These are phyloP conservation scores for Xylariales sp. DNA, from an alignment of 2,329 filamentous ascomycete species.

Conservation along the genomic window DNA sequence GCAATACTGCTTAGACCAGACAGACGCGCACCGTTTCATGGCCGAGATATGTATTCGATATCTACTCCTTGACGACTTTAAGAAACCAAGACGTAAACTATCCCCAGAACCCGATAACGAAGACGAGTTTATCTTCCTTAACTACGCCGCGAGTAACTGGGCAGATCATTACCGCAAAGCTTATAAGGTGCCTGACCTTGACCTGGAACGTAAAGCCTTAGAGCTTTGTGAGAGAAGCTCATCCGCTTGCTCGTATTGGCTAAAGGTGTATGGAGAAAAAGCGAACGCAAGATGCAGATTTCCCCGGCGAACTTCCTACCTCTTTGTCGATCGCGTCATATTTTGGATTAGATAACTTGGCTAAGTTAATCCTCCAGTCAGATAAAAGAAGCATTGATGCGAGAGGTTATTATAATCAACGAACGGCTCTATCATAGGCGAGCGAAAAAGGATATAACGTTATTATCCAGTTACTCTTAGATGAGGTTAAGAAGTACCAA, in stretches of 20 bases:
- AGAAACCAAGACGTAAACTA: neutral
- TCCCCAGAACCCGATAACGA: neutral
- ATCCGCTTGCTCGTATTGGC: slow-evolving; percentile 3
- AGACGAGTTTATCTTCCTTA: slow-evolving; percentile 1
- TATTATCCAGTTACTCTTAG: slow-evolving; percentile 7
- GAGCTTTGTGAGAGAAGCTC: slow-evolving; percentile 8
- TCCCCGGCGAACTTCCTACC: slow-evolving; percentile 4
- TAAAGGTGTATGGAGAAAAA: slow-evolving; percentile 6
- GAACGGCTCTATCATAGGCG: slow-evolving; percentile 12
- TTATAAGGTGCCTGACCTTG: neutral
- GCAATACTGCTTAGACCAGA: slow-evolving; percentile 8
- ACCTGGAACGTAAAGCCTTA: slow-evolving; percentile 6
- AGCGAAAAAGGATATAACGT: slow-evolving; percentile 9
- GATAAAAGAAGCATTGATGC: neutral
- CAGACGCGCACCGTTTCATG: slow-evolving; percentile 9
- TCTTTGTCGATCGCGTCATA: slow-evolving; percentile 10
- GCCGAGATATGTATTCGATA: slow-evolving; percentile 10
- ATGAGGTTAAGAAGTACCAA: neutral
- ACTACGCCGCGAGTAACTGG: slow-evolving; percentile 12
- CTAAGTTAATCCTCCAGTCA: slow-evolving; percentile 2
- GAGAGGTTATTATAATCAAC: neutral
- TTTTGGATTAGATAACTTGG: slow-evolving; percentile 8
- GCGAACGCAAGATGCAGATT: neutral
- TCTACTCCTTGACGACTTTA: slow-evolving; percentile 4
- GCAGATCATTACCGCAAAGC: slow-evolving; percentile 10